These are phyloP conservation scores for Dactylorhiza incarnata DNA, from an alignment of 106 monocot genomes.

Conservation along the genomic window DNA sequence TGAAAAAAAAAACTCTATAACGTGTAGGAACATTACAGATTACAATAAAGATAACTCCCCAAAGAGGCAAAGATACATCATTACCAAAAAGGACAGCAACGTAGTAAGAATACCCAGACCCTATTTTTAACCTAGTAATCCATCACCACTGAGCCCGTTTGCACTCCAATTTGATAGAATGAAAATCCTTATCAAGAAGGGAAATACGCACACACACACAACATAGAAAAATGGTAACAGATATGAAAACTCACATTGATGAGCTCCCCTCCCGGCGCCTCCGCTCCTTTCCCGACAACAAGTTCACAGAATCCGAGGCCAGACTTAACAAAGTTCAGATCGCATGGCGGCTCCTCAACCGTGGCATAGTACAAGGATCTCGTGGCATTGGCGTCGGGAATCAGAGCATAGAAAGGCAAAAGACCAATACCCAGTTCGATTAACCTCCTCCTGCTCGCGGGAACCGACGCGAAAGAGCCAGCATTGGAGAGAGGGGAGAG, in stretches of 20 bases:
- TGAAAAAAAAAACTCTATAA: too few species aligned
- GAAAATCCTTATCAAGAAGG: too few species aligned
- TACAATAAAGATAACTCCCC: too few species aligned
- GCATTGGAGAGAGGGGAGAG: slow-evolving; percentile 11
- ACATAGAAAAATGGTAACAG: too few species aligned
- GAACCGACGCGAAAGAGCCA: slow-evolving; percentile 9
- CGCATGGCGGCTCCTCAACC: slow-evolving; percentile 73
- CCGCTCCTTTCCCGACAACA: slow-evolving; percentile 43
- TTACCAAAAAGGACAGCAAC: too few species aligned
- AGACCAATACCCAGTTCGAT: slow-evolving; percentile 47
- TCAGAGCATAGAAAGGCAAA: slow-evolving; percentile 24
- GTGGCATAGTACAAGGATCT: slow-evolving; percentile 84
- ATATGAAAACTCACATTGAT: slow-evolving; percentile 56
- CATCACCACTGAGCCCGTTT: too few species aligned
- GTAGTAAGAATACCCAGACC: too few species aligned
- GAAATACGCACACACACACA: too few species aligned
- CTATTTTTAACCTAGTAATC: too few species aligned
- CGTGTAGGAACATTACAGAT: too few species aligned
- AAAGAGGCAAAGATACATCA: too few species aligned
- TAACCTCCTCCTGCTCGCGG: slow-evolving; percentile 36
- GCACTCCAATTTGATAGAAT: too few species aligned
- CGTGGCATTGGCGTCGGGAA: slow-evolving; percentile 59
- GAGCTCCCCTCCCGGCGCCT: slow-evolving; percentile 65
- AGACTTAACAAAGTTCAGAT: slow-evolving; percentile 65
- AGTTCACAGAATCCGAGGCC: slow-evolving; percentile 88